phyloP scores from a whole-genome alignment of 768 basidiomycete species.

The Trametes punicea region DNA sequence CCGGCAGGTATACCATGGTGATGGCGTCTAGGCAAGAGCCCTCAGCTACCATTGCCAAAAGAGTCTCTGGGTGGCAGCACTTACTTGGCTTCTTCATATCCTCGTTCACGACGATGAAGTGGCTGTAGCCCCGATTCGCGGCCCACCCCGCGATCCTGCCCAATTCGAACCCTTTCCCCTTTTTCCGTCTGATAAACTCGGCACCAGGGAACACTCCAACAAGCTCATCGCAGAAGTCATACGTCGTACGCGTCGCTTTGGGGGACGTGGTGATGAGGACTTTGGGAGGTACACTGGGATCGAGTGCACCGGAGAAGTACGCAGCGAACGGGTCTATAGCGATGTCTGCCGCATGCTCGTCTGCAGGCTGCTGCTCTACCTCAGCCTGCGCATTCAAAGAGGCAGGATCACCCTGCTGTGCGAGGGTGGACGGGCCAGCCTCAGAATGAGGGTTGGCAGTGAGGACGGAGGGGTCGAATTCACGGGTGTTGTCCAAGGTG shows the following conservation, averaged over 20 bases:
- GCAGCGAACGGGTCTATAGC: slow-evolving; percentile 74
- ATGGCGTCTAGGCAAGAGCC: slow-evolving; percentile 66
- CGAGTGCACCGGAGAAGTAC: slow-evolving; percentile 66
- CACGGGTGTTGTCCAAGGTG: slow-evolving; percentile 91
- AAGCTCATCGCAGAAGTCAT: slow-evolving; percentile 90
- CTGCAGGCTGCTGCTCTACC: slow-evolving; percentile 35
- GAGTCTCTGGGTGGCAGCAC: slow-evolving; percentile 34
- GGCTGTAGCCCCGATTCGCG: slow-evolving; percentile 81
- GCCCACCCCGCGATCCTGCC: slow-evolving; percentile 94
- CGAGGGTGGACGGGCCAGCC: slow-evolving; percentile 14
- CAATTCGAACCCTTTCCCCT: slow-evolving; percentile 87
- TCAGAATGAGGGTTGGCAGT: slow-evolving; percentile 46
- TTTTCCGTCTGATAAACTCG: slow-evolving; percentile 82
- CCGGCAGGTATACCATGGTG: slow-evolving; percentile 85
- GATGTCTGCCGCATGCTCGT: slow-evolving; percentile 66
- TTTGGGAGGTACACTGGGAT: slow-evolving; percentile 76
- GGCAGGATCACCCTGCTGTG: slow-evolving; percentile 29
- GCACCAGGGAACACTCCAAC: slow-evolving; percentile 89
- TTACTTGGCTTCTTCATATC: slow-evolving; percentile 91
- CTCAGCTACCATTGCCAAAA: too few relatives aligned
- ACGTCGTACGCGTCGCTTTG: slow-evolving; percentile 84
- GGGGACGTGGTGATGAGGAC: slow-evolving; percentile 89
- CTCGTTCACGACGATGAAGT: slow-evolving; percentile 91
- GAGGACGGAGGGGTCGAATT: slow-evolving; percentile 70
- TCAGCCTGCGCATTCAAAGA: slow-evolving; percentile 19